Percentiles rank a stretch among this genome's conserved stretches.
Conservation (phyloP, 352 stramenopile species). For the Phytophthora quininea region DNA sequence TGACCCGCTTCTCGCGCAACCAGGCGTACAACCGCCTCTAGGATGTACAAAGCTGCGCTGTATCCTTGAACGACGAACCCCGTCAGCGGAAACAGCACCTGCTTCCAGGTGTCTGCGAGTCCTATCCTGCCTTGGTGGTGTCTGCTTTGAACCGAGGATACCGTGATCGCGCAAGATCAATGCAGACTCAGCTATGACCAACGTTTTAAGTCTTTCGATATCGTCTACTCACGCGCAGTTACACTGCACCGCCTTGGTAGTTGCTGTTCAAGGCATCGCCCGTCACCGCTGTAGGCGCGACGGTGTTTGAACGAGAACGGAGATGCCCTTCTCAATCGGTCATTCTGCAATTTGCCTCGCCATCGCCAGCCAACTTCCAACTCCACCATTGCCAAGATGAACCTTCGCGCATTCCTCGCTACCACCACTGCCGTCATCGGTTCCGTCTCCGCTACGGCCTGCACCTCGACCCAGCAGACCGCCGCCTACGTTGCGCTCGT, state of each 20-base stretch:
- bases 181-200: too few species aligned
- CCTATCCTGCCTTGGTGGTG: too few species aligned
- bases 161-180: too few species aligned
- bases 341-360: not conserved
- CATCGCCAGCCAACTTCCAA: not conserved
- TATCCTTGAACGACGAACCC: not conserved
- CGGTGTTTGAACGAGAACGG: too few species aligned
- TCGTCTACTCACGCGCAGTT: too few species aligned
- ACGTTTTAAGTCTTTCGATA: too few species aligned
- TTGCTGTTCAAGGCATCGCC: too few species aligned
- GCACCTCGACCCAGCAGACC: conserved; percentile 17
- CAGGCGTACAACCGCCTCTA: conserved; percentile 39
- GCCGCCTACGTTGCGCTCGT: conserved; percentile 22
- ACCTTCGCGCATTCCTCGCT: conserved; percentile 22
- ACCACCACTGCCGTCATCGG: conserved; percentile 10
- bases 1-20: conserved; percentile 30
- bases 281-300: too few species aligned
- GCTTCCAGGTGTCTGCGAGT: too few species aligned
- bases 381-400: conserved; percentile 12
- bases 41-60: not conserved
- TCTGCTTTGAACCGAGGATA: too few species aligned
- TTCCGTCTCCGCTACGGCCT: conserved; percentile 9
- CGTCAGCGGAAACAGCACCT: too few species aligned
- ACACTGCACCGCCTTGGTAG: too few species aligned
- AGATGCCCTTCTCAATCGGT: not conserved